phyloP scores from a whole-genome alignment of 2,329 filamentous ascomycete species.

The Neodidymelliopsis sp. region DNA sequence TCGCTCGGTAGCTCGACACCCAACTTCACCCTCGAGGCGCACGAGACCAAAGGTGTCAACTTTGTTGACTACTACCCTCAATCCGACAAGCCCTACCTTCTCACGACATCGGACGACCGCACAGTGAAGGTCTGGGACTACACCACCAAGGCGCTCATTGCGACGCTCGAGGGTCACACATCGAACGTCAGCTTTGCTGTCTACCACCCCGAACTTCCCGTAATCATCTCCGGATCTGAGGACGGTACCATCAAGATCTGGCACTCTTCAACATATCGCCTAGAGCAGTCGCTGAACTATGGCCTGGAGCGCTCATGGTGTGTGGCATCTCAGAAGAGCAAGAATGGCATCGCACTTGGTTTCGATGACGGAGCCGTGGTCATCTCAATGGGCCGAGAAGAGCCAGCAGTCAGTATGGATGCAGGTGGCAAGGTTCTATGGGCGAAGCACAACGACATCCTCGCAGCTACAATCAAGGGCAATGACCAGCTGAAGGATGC shows the following conservation, averaged over 20 bases:
- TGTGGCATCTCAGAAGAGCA: constrained; percentile 92
- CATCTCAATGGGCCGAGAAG: constrained; percentile 95
- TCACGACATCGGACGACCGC: constrained; percentile 95
- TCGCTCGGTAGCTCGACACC: constrained; percentile 90
- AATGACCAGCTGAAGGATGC: constrained; percentile 90
- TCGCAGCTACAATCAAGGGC: constrained; percentile 94
- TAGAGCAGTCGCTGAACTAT: constrained; percentile 96
- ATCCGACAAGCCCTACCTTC: constrained; percentile 79
- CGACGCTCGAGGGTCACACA: constrained; percentile 94
- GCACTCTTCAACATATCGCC: constrained; percentile 96
- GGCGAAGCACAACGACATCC: constrained; percentile 93
- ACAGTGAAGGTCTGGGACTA: constrained; percentile 99
- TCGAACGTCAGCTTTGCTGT: constrained; percentile 98
- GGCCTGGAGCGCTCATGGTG: constrained; percentile 97
- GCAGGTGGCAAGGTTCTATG: constrained; percentile 93
- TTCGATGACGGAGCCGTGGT: constrained; percentile 98
- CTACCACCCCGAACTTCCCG: constrained; percentile 94
- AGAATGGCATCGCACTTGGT: constrained; percentile 92
- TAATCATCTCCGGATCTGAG: constrained; percentile 97
- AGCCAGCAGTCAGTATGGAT: constrained; percentile 98
- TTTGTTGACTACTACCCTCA: constrained; percentile 88
- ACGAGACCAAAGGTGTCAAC: constrained; percentile 97
- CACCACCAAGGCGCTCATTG: constrained; percentile 96
- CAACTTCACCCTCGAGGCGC: constrained; percentile 96
- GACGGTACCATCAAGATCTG: constrained; percentile 98